Base-by-base conservation (phyloP, 1,139 yeast species). In the Nadsonia starkeyi-henricii region DNA sequence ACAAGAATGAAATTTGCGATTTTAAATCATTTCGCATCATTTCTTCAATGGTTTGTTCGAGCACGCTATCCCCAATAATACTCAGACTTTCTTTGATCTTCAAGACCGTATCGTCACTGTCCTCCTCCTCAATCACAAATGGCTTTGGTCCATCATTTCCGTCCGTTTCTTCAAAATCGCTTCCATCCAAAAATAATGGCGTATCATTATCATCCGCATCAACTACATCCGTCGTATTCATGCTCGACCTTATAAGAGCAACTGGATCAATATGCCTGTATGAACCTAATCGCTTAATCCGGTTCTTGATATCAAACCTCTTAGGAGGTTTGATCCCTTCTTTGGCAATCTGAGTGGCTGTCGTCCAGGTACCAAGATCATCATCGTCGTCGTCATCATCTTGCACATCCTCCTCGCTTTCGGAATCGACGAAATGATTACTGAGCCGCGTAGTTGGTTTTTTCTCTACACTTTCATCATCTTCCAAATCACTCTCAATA, bases 211-310 rank as follows among this genome's bases (percentile, higher is more conserved):
- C 17, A 13, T 3, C 5, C 5, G 5, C 8, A 9, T 23, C 28
- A 23, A 23, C 9, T 23, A 9, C 5, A 23, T 23, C 28, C 28
- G 5, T 5, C 9, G 17, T 33, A 12, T 33, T 33, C 17, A 33
- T 13, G 3, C 3, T 15, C 17, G 17, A 12, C 12, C 17, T 8
- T 5, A 33, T 15, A 13, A 33, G 4, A 13, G 15, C 39, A 13
- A 45, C 43, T 0, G 86, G 81, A 55, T 78, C 73, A 41, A 75
- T 68, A 60, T 85, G 95, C 50, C 69, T 71, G 59, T 78, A 85
- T 41, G 77, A 81, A 43, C 68, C 64, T 37, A 85, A 65, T 45
- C 73, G 72, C 54, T 74, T 73, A 48, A 84, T 77, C 2, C 71
- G 62, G 20, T 64, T 66, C 26, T 59, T 52, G 45, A 58, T 43